Evolutionary conservation across 2,329 filamentous ascomycete species (phyloP).

Genomic region (Exophiala phaeomuriformis): DNA sequence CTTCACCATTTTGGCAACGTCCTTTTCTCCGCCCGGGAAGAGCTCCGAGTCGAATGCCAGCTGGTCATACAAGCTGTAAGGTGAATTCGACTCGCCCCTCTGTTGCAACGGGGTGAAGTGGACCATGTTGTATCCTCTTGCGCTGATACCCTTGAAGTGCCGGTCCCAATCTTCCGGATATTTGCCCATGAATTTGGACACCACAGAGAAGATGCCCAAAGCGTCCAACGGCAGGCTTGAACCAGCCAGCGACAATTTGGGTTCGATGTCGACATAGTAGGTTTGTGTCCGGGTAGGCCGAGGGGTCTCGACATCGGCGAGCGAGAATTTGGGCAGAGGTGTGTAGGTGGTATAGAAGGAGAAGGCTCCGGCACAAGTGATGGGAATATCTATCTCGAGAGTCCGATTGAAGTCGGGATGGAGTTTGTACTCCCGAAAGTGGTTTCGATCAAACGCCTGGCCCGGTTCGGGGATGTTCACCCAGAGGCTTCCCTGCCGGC

Average conservation of each 20-base stretch:
- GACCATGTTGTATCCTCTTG: conserved; percentile 96
- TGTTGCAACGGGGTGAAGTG: conserved; percentile 93
- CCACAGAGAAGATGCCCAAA: conserved; percentile 82
- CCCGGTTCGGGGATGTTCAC: conserved; percentile 83
- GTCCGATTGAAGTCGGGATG: conserved; percentile 86
- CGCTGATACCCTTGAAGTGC: conserved; percentile 78
- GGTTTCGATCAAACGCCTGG: conserved; percentile 65
- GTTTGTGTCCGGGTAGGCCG: conserved; percentile 61
- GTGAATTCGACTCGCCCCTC: conserved; percentile 85
- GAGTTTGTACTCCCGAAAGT: conserved; percentile 73
- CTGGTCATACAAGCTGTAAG: conserved; percentile 94
- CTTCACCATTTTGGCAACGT: conserved; percentile 67
- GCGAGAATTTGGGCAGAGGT: conserved; percentile 70
- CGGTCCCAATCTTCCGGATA: conserved; percentile 86
- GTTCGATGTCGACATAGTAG: conserved; percentile 92
- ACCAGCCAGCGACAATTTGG: conserved; percentile 66
- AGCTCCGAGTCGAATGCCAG: conserved; percentile 71
- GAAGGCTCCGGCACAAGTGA: conserved; percentile 77
- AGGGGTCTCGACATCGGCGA: conserved; percentile 44
- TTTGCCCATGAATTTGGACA: conserved; percentile 97
- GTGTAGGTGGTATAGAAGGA: conserved; percentile 91
- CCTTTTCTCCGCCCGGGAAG: conserved; percentile 79
- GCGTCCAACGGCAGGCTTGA: conserved; percentile 73
- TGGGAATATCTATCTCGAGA: conserved; percentile 81
- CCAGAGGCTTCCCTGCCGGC: conserved; percentile 88